phyloP scores from a whole-genome alignment of 2,329 filamentous ascomycete species.

The Colletotrichum tropicale region DNA sequence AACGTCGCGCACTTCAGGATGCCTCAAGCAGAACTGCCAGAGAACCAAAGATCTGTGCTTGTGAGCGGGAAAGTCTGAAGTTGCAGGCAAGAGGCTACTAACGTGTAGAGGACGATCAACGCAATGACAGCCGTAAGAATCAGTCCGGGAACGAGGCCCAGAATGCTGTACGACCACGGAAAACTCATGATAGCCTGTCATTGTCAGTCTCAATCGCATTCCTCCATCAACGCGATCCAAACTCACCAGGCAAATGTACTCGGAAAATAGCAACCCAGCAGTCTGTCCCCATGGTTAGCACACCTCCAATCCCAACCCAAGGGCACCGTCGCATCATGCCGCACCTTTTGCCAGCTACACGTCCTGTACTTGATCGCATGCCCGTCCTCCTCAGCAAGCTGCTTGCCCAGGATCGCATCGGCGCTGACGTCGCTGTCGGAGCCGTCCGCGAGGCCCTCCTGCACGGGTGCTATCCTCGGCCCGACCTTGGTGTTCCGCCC shows the following conservation, averaged over 20 bases:
- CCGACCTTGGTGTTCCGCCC: constrained; percentile 48
- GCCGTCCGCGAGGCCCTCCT: constrained; percentile 31
- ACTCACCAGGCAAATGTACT: constrained; percentile 71
- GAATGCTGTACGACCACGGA: constrained; percentile 87
- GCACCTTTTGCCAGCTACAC: constrained; percentile 83
- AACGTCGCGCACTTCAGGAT: constrained; percentile 90
- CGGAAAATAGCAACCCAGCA: constrained; percentile 86
- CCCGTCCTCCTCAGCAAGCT: constrained; percentile 77
- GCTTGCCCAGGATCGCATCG: constrained; percentile 59
- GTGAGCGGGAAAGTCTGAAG: constrained; percentile 24
- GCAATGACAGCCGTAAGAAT: constrained; percentile 84
- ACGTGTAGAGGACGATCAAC: constrained; percentile 79
- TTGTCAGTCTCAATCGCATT: constrained; percentile 27
- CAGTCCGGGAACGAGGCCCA: constrained; percentile 81
- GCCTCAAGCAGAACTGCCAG: constrained; percentile 89
- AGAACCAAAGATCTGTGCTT: constrained; percentile 36
- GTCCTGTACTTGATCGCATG: constrained; percentile 90
- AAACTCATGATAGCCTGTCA: constrained; percentile 82
- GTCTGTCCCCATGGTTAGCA: constrained; percentile 50
- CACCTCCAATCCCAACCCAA: rapidly evolving
- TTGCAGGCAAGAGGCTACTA: background rate
- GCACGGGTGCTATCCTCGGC: constrained; percentile 55
- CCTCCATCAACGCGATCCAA: background rate
- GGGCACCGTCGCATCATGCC: background rate
- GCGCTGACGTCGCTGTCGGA: constrained; percentile 52